Evolutionary conservation across 768 basidiomycete species (phyloP).

Genomic region (Antrodiella citrinella): DNA sequence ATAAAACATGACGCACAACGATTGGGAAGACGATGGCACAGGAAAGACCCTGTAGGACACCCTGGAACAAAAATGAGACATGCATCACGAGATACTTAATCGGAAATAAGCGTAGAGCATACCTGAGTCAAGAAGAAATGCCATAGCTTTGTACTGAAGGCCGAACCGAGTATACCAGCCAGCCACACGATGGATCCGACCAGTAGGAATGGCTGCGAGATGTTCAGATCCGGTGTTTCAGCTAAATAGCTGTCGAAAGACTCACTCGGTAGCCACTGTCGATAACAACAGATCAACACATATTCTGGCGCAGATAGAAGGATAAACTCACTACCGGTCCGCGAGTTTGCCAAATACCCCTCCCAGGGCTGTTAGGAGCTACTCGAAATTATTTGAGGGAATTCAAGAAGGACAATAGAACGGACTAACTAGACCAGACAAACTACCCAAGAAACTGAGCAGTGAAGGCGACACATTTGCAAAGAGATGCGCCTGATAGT

Average conservation of each 20-base stretch:
- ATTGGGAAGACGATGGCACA: constrained; percentile 12
- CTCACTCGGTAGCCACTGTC: constrained; percentile 14
- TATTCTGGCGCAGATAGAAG: neutral
- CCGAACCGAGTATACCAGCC: constrained; percentile 22
- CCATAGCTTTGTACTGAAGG: constrained; percentile 24
- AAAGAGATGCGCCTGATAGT: constrained; percentile 21
- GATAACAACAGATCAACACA: neutral
- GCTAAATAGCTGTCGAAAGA: neutral
- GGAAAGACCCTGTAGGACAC: constrained; percentile 21
- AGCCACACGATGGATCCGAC: constrained; percentile 21
- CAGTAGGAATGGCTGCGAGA: constrained; percentile 22
- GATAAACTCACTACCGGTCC: constrained; percentile 22
- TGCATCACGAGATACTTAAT: neutral
- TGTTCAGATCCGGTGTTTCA: neutral
- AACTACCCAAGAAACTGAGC: constrained; percentile 19
- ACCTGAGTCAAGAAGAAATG: constrained; percentile 27
- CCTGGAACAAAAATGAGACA: constrained; percentile 18
- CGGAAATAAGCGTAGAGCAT: constrained; percentile 5
- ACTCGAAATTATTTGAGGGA: neutral
- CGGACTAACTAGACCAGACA: constrained; percentile 15
- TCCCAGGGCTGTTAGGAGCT: constrained; percentile 21
- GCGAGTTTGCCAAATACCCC: constrained; percentile 25
- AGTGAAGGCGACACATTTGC: constrained; percentile 10
- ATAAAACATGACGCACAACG: constrained; percentile 5
- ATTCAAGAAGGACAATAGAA: neutral